Percentiles rank a stretch among this genome's conserved stretches.
These are phyloP conservation scores for Starmerella powellii DNA, from an alignment of 805 yeast species.

Conservation along the genomic window DNA sequence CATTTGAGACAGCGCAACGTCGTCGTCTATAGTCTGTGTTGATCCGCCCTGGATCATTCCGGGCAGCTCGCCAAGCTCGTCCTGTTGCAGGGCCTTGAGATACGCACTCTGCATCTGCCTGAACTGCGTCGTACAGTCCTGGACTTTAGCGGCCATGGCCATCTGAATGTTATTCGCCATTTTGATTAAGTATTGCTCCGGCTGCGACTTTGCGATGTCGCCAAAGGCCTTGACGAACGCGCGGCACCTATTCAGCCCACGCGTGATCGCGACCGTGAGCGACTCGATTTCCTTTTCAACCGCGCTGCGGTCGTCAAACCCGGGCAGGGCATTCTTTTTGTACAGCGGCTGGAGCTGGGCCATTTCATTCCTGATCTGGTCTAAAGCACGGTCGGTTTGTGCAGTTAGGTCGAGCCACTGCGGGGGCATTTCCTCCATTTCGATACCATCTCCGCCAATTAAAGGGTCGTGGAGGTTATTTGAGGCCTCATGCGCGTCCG, in stretches of 20 bases:
- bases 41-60: constrained; percentile 12
- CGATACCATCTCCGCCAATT: constrained; percentile 39
- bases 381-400: constrained; percentile 55
- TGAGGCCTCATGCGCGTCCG: constrained; percentile 21
- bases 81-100: constrained; percentile 55
- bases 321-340: constrained; percentile 73
- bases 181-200: constrained; percentile 40
- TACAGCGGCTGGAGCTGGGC: constrained; percentile 56
- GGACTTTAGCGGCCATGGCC: constrained; percentile 74
- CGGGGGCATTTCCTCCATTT: constrained; percentile 61
- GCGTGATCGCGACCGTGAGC: constrained; percentile 61
- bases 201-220: constrained; percentile 31
- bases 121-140: constrained; percentile 62
- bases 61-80: constrained; percentile 21
- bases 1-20: constrained; percentile 27
- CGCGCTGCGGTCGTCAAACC: constrained; percentile 64
- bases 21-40: constrained; percentile 25
- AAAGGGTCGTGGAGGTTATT: constrained; percentile 44
- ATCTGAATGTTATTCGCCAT: constrained; percentile 74
- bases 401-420: constrained; percentile 60
- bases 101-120: constrained; percentile 82
- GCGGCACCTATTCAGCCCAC: constrained; percentile 66
- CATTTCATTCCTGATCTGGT: constrained; percentile 41
- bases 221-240: constrained; percentile 58
- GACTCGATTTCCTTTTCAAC: constrained; percentile 73